Percentiles rank a stretch among this genome's conserved stretches.
Conservation (phyloP, 768 basidiomycete species). For the Suillus ampliporus region DNA sequence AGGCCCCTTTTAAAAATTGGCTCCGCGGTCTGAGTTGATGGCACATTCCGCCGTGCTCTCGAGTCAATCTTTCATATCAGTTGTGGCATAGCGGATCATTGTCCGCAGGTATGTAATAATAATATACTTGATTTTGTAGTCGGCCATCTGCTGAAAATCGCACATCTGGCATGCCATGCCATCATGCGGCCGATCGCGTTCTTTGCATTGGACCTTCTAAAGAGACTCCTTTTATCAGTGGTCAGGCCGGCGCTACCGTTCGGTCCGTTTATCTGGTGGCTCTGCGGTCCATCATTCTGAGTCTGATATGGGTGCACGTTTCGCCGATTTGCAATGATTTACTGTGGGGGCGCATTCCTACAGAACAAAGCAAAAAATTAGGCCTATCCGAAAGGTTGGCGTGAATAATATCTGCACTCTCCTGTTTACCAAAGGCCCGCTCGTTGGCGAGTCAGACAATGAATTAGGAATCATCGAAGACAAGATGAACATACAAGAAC, state of each 20-base stretch:
- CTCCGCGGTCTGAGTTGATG: not conserved
- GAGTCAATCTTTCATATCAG: not conserved
- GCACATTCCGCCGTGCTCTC: not conserved
- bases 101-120: not conserved
- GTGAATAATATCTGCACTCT: conserved; percentile 1
- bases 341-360: not conserved
- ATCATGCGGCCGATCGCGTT: not conserved
- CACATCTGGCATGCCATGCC: not conserved
- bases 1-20: conserved; percentile 1
- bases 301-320: not conserved
- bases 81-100: not conserved
- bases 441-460: not conserved
- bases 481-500: not conserved
- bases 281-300: not conserved
- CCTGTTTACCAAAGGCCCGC: not conserved
- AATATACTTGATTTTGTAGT: not conserved
- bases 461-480: not conserved
- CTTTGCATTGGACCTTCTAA: not conserved
- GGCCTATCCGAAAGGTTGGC: not conserved
- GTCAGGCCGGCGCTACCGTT: not conserved
- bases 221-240: not conserved
- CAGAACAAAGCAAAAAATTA: not conserved
- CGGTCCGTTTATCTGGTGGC: not conserved
- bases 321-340: not conserved
- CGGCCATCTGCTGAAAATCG: not conserved